These are phyloP conservation scores for Butyriboletus appendiculatus DNA, from an alignment of 1,284 basidiomycete genomes.

Conservation along the genomic window DNA sequence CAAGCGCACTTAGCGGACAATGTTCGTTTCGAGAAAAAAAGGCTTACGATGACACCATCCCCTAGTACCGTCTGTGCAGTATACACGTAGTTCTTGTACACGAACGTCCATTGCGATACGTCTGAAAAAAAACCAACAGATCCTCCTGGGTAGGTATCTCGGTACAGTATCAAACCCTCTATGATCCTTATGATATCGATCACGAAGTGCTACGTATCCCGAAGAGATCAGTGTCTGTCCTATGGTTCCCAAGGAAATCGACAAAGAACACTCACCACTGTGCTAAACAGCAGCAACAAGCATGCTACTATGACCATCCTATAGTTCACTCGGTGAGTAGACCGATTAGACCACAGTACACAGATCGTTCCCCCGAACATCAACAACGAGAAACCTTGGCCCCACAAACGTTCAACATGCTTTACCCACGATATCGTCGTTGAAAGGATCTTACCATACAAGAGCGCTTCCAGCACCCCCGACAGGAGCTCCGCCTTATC, in stretches of 20 bases:
- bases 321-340: no score
- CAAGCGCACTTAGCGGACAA: not conserved
- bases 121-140: slow-evolving; percentile 20
- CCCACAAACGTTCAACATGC: not conserved
- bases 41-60: slow-evolving; percentile 25
- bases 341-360: no score
- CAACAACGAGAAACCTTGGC: slow-evolving; percentile 5
- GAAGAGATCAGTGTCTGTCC: no score
- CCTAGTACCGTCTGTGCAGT: slow-evolving; percentile 32
- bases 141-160: slow-evolving; percentile 4
- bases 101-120: slow-evolving; percentile 27
- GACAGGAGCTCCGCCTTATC: slow-evolving; percentile 17
- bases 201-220: no score
- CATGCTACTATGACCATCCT: no score
- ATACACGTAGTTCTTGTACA: slow-evolving; percentile 28
- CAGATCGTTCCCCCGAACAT: slow-evolving; percentile 1
- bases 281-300: no score
- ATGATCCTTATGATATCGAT: no score
- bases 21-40: not conserved
- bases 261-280: no score
- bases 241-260: no score
- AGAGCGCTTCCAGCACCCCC: slow-evolving; percentile 6
- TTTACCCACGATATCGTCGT: not conserved
- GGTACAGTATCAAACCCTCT: slow-evolving; percentile 1
- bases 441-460: slow-evolving; percentile 10